Conservation (phyloP, 371 early-diverging fungal species). For the Ecytonucleospora hepatopenaei region DNA sequence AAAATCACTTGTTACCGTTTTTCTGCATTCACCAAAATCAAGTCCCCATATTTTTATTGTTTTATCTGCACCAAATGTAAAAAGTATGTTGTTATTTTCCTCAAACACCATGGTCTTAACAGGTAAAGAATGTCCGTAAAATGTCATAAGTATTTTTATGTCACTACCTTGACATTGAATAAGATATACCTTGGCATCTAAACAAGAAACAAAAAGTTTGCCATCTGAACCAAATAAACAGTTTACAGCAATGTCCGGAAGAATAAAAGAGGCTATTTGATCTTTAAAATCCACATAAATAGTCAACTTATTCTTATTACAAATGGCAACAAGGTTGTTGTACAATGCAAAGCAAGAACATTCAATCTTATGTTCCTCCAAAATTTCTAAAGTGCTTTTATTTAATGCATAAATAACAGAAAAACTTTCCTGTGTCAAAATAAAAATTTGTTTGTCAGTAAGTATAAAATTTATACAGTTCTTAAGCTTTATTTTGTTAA, state of each 20-base stretch:
- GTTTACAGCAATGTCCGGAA: neutral
- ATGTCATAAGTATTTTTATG: slow-evolving; percentile 19
- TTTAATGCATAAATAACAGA: slow-evolving; percentile 21
- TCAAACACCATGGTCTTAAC: slow-evolving; percentile 43
- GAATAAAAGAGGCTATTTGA: neutral
- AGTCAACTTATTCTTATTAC: neutral
- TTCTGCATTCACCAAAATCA: slow-evolving; percentile 56
- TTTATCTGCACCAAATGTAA: slow-evolving; percentile 53
- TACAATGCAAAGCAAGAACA: slow-evolving; percentile 32
- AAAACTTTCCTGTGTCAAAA: neutral
- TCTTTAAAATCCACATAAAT: neutral
- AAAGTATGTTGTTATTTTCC: slow-evolving; percentile 27
- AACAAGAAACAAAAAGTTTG: neutral
- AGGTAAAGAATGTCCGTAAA: slow-evolving; percentile 57
- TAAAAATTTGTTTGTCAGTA: too few species aligned
- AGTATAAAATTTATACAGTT: too few species aligned
- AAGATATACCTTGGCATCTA: neutral
- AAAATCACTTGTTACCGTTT: slow-evolving; percentile 43
- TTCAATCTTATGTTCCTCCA: slow-evolving; percentile 11
- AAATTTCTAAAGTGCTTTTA: slow-evolving; percentile 4
- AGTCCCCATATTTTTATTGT: slow-evolving; percentile 56
- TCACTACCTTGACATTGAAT: slow-evolving; percentile 22
- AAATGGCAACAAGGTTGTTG: slow-evolving; percentile 38
- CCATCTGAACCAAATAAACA: neutral
- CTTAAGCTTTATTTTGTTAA: too few species aligned